Evolutionary conservation across 2,329 filamentous ascomycete genomes (phyloP).

Genomic region (Chrysoporthe deuterocubensis): DNA sequence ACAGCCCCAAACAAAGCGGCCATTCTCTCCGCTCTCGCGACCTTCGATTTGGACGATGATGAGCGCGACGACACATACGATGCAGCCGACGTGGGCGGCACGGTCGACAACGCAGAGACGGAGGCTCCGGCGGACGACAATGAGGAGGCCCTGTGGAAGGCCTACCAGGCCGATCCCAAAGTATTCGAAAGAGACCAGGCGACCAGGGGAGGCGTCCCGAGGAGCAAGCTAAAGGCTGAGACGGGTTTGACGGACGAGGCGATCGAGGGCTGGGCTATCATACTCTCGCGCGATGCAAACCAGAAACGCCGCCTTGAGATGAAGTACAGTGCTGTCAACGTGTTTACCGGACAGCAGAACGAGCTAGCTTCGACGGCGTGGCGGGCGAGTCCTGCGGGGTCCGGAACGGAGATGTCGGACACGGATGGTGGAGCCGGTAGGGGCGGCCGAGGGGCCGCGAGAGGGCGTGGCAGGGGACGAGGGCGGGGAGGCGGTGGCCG

Average conservation of each 20-base stretch:
- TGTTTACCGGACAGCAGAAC: slow-evolving; percentile 68
- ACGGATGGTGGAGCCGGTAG: slow-evolving; percentile 48
- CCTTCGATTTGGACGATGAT: slow-evolving; percentile 93
- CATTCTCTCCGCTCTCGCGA: slow-evolving; percentile 83
- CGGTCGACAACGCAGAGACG: slow-evolving; percentile 67
- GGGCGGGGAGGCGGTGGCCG: slow-evolving; percentile 50
- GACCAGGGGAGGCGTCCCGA: slow-evolving; percentile 66
- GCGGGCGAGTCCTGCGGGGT: slow-evolving; percentile 55
- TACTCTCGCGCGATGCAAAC: slow-evolving; percentile 75
- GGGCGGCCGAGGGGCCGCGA: slow-evolving; percentile 49
- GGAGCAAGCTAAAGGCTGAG: slow-evolving; percentile 69
- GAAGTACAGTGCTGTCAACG: slow-evolving; percentile 55
- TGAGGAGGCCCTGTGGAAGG: slow-evolving; percentile 75
- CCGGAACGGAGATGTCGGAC: slow-evolving; percentile 62
- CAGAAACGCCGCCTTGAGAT: slow-evolving; percentile 72
- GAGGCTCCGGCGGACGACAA: slow-evolving; percentile 50
- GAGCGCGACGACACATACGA: slow-evolving; percentile 98
- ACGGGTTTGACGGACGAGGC: slow-evolving; percentile 92
- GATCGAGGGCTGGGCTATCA: slow-evolving; percentile 91
- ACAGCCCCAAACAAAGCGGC: slow-evolving; percentile 77
- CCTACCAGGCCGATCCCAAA: slow-evolving; percentile 67
- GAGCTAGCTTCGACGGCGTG: slow-evolving; percentile 71
- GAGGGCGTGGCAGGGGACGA: slow-evolving; percentile 46
- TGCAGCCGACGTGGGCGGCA: slow-evolving; percentile 86
- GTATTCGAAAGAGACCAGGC: slow-evolving; percentile 73